Evolutionary conservation across 1,139 yeast genomes (phyloP).

Genomic region (Tardiomyces blankii): DNA sequence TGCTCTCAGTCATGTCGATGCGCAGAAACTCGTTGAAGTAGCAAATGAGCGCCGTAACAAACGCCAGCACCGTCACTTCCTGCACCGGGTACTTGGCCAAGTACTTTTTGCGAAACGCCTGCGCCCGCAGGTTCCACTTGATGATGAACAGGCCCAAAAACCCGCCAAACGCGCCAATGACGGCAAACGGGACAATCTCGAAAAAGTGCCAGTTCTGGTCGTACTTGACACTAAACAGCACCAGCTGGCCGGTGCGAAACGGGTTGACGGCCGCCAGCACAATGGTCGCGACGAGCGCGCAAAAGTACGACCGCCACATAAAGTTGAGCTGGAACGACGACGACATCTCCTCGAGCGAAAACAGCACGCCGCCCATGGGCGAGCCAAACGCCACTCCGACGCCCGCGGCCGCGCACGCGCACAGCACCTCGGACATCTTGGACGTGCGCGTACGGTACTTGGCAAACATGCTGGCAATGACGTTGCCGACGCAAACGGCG

Average conservation of each 20-base stretch:
- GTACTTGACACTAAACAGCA: conserved; percentile 78
- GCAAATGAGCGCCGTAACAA: conserved; percentile 66
- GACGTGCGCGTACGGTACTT: conserved; percentile 29
- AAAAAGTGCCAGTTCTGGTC: conserved; percentile 79
- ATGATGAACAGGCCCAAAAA: conserved; percentile 77
- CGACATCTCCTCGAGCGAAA: conserved; percentile 72
- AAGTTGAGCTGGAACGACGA: conserved; percentile 64
- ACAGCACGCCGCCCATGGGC: conserved; percentile 89
- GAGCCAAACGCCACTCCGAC: conserved; percentile 93
- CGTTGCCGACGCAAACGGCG: conserved; percentile 72
- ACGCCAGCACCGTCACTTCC: conserved; percentile 61
- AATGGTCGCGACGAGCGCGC: conserved; percentile 80
- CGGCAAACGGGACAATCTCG: conserved; percentile 69
- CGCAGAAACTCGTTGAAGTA: conserved; percentile 75
- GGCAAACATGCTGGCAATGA: conserved; percentile 46
- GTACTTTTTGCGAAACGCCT: conserved; percentile 65
- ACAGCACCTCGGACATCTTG: conserved; percentile 44
- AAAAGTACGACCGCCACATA: conserved; percentile 85
- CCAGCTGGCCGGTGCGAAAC: conserved; percentile 88
- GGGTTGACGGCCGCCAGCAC: conserved; percentile 69
- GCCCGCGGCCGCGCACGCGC: conserved; percentile 90
- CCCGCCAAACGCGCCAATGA: conserved; percentile 88
- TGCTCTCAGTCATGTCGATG: conserved; percentile 89
- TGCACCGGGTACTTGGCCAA: conserved; percentile 47
- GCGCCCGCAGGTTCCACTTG: conserved; percentile 66